A percentile compares a stretch with the other conserved stretches of the same genome.
These are phyloP conservation scores for Anthracocystis setariae DNA, from an alignment of 1,284 basidiomycete genomes.

Conservation along the genomic window DNA sequence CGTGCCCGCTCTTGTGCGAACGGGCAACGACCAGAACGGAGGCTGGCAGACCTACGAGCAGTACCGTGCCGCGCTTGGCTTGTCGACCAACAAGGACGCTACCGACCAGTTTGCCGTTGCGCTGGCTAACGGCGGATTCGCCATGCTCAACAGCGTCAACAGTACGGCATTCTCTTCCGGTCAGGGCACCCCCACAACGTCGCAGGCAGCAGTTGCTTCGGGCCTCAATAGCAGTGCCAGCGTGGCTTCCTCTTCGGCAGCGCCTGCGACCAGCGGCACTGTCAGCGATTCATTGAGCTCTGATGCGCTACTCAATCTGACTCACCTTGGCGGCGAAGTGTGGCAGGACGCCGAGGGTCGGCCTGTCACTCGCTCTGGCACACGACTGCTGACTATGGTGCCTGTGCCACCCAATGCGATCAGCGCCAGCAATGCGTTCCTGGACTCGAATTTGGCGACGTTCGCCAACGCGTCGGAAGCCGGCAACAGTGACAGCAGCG, in stretches of 20 bases:
- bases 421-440: conserved; percentile 19
- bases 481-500: background rate
- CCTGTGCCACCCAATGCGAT: conserved; percentile 31
- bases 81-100: conserved; percentile 26
- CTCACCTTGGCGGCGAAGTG: conserved; percentile 53
- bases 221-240: conserved; percentile 8
- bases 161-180: conserved; percentile 1
- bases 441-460: conserved; percentile 23
- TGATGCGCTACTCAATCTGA: conserved; percentile 29
- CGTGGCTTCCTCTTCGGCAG: conserved; percentile 6
- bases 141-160: conserved; percentile 35
- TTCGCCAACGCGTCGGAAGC: conserved; percentile 13
- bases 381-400: conserved; percentile 55
- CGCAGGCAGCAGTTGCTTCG: conserved; percentile 4
- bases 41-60: conserved; percentile 64
- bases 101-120: conserved; percentile 29
- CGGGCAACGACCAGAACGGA: conserved; percentile 50
- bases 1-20: conserved; percentile 49
- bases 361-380: conserved; percentile 50
- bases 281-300: background rate
- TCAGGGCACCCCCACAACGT: background rate
- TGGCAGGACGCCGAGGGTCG: conserved; percentile 50
- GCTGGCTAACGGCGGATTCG: conserved; percentile 34
- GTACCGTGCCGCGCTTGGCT: conserved; percentile 38
- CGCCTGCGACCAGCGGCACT: conserved; percentile 3